Percentiles rank a stretch among this genome's conserved stretches.
These are phyloP conservation scores for Fusarium denticulatum DNA, from an alignment of 2,329 filamentous ascomycete genomes.

Conservation along the genomic window DNA sequence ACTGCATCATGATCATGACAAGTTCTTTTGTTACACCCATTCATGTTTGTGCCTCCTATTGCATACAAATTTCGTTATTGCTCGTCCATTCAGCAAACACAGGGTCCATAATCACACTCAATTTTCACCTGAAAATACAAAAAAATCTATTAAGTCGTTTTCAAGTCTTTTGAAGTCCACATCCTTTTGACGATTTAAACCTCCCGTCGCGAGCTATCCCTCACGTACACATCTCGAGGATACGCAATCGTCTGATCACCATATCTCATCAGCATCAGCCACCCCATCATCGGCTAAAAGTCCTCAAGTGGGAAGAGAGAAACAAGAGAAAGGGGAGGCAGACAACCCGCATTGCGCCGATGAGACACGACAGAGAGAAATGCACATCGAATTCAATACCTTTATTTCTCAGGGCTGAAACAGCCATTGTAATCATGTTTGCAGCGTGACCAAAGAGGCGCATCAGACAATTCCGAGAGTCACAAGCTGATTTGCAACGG, in stretches of 20 bases:
- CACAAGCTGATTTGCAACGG: neutral
- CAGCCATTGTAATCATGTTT: conserved; percentile 2
- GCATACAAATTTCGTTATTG: neutral
- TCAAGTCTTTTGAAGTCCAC: conserved; percentile 34
- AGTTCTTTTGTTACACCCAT: neutral
- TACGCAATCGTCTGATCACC: conserved; percentile 1
- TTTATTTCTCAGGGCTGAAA: conserved; percentile 7
- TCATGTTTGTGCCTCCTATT: neutral
- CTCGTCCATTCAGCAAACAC: neutral
- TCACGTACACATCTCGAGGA: conserved; percentile 9
- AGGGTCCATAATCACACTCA: neutral
- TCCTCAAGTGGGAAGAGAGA: neutral
- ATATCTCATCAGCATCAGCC: conserved; percentile 6
- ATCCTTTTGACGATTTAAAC: conserved; percentile 28
- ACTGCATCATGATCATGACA: neutral
- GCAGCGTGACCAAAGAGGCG: conserved; percentile 3
- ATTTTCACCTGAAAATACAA: conserved; percentile 16
- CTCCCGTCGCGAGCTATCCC: conserved; percentile 3
- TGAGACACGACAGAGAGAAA: neutral
- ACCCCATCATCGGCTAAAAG: neutral
- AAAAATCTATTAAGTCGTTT: conserved; percentile 43
- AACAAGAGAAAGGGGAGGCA: neutral
- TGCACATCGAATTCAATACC: neutral
- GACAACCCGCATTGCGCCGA: neutral
- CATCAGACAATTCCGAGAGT: neutral